Evolutionary conservation across 805 yeast species (phyloP), one percentile per base, ranked within the genome.

Genomic region (Wickerhamomyces strasburgensis): DNA sequence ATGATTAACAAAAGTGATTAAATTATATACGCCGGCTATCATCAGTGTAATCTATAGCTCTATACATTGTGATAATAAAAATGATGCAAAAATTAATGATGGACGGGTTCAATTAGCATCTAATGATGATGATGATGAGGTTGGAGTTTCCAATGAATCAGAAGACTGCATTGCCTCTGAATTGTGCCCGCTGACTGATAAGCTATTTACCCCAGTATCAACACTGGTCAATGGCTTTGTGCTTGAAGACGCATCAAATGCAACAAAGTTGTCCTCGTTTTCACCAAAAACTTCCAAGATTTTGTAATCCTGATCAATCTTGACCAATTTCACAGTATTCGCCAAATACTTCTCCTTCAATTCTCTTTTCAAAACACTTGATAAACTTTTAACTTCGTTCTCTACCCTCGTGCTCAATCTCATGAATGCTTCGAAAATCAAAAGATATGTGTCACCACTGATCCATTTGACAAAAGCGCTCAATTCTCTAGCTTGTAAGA

Each of bases 271-370:
- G 10, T 7, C 14, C 19, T 33, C 19, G 16, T 31, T 17, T 6
- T n/a, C 19, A 7, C 19, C 21, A 17, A 14, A 15, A 15, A 10
- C 33, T 17, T 31, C 34, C 9, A 28, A 8, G 14, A 40, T 23
- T 14, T 27, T 29, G 15, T 37, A 34, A 6, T 45, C 51, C 13
- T 50, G 49, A 42, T 75, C 72, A 23, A 71, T 51, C 44, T 63
- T 58, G 37, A 75, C 68, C 42, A 72, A 51, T 29, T 62, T 58
- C 47, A 80, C 72, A 33, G 65, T 67, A 49, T 70, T 70, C 4
- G 80, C 81, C 21, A 76, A 44, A 27, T 65, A 70, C 29, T 62
- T 56, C 4, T 60, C 62, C 24, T 62, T 55, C 27, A 75, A 49
- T 14, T 45, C 43, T 6, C 42, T 48, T 38, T 56, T 54, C 38